These are phyloP conservation scores for Paraphaeosphaeria sporulosa DNA, from an alignment of 2,329 filamentous ascomycete genomes.

Conservation along the genomic window DNA sequence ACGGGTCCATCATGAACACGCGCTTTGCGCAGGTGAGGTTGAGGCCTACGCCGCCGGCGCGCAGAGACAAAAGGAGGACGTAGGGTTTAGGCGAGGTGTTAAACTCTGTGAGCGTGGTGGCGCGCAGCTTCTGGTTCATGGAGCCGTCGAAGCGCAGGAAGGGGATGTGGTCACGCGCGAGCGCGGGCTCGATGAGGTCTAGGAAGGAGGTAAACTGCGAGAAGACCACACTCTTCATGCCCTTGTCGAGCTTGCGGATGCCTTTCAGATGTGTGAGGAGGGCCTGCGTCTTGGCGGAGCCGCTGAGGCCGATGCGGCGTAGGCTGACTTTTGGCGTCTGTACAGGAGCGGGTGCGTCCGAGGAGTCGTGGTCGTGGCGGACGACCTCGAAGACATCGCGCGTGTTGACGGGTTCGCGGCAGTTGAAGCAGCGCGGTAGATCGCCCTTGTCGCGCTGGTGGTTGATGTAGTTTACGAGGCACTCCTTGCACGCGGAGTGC, in stretches of 20 bases:
- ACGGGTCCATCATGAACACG: conserved; percentile 99
- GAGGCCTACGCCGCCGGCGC: conserved; percentile 91
- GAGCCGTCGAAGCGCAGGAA: conserved; percentile 91
- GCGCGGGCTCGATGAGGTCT: conserved; percentile 84
- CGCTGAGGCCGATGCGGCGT: conserved; percentile 68
- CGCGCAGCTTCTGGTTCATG: conserved; percentile 85
- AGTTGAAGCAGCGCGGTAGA: conserved; percentile 86
- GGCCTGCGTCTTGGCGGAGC: conserved; percentile 87
- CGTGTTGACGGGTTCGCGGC: conserved; percentile 80
- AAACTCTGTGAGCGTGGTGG: conserved; percentile 80
- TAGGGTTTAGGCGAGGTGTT: conserved; percentile 63
- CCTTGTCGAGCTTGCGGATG: conserved; percentile 70
- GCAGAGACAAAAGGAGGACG: conserved; percentile 82
- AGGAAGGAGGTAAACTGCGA: conserved; percentile 98
- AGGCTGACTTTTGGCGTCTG: conserved; percentile 63
- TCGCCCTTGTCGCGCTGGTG: conserved; percentile 82
- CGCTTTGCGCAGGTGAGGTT: conserved; percentile 88
- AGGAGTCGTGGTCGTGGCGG: conserved; percentile 70
- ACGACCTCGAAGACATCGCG: conserved; percentile 93
- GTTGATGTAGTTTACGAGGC: conserved; percentile 86
- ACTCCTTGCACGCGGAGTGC: conserved; percentile 96
- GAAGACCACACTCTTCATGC: conserved; percentile 89
- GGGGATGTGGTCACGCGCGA: conserved; percentile 74
- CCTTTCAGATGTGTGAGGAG: conserved; percentile 77
- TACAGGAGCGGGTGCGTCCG: conserved; percentile 36